Conservation (phyloP, 257 asterid genomes). For the Nicotiana tomentosiformis region DNA sequence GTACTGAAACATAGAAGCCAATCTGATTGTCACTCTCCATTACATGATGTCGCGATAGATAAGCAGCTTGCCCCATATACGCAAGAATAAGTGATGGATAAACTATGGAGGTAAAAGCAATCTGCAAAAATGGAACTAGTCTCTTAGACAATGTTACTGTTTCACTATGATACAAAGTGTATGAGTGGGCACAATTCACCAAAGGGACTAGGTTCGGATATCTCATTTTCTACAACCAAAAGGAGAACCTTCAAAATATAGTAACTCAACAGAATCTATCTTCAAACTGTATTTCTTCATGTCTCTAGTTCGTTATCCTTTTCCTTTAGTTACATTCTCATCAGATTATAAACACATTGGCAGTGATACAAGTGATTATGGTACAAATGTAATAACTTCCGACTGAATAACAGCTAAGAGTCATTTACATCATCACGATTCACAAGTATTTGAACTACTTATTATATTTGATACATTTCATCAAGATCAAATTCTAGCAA, state of each 20-base stretch:
- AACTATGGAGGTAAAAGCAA: slow-evolving; percentile 67
- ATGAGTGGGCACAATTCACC: background rate
- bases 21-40: slow-evolving; percentile 31
- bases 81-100: slow-evolving; percentile 83
- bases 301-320: background rate
- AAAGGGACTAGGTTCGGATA: background rate
- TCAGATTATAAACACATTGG: too few relatives aligned
- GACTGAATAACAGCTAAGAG: too few relatives aligned
- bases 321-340: too few relatives aligned
- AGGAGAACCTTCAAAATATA: background rate
- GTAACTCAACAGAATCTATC: background rate
- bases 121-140: slow-evolving; percentile 28
- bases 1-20: slow-evolving; percentile 86
- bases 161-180: background rate
- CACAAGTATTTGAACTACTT: too few relatives aligned
- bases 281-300: background rate
- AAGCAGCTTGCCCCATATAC: slow-evolving; percentile 94
- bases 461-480: too few relatives aligned
- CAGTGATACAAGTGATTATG: too few relatives aligned
- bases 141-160: slow-evolving; percentile 12
- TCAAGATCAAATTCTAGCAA: too few relatives aligned
- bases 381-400: too few relatives aligned
- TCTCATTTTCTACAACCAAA: too few relatives aligned
- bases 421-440: too few relatives aligned
- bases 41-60: slow-evolving; percentile 62